Evolutionary conservation across 805 yeast species (phyloP), one percentile per base, ranked within the genome.

Genomic region (Candida koratica): DNA sequence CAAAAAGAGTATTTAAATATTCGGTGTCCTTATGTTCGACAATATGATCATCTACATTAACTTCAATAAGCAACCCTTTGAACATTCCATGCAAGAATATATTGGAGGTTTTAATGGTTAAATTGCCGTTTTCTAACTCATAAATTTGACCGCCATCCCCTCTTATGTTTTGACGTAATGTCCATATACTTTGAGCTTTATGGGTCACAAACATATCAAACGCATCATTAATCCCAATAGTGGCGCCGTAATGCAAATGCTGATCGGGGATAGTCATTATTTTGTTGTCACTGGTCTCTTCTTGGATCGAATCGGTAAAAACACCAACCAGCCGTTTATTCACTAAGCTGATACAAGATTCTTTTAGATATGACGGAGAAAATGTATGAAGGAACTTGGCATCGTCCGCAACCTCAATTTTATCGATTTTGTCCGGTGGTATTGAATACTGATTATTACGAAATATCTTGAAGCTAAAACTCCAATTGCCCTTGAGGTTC

Each of bases 91-190:
- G 88, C 10, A 84, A 65, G 33, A 79, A 77, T 25, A 84, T 76
- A 51, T 84, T 85, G 28, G 84, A 79, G 0, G 88, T 73, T 25
- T 86, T 61, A 3, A 85, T 60, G 6, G 64, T 59, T 46, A 79
- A 66, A 25, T 61, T 67, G 11, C 80, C 81, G 31, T 61, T 55
- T 55, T 68, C 71, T 3, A 83, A 49, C 42, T 74, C 73, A 50
- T 80, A 84, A 4, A 75, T 73, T 36, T 71, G 71, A 0, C 95
- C 95, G 7, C 83, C 81, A 42, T 83, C 89, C 1, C 90, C 93
- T 48, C 76, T 73, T 33, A 84, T 70, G 7, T 73, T 64, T 54
- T 85, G 95, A 42, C 85, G 64, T 28, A 75, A 67, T 0, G 67
- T 59, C 95, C 95, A 85, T 34, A 81, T 53, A 44, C 84, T 75